Conservation (phyloP, 2,329 filamentous ascomycete species). For the Saccharata proteae region DNA sequence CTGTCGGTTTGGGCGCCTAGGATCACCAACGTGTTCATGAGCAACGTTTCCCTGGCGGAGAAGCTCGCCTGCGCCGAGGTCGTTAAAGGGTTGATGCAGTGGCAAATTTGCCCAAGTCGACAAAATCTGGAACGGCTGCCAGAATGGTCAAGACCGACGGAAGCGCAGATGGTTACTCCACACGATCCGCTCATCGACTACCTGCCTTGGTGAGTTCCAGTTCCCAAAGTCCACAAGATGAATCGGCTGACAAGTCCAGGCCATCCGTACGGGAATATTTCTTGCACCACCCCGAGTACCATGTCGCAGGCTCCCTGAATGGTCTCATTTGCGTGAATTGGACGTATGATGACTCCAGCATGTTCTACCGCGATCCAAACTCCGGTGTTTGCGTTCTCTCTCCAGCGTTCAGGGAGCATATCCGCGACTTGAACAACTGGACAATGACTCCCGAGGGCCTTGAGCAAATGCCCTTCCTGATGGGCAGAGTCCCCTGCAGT, state of each 20-base stretch:
- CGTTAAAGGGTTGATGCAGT: slow-evolving; percentile 5
- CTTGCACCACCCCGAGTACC: slow-evolving; percentile 7
- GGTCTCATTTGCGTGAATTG: slow-evolving; percentile 5
- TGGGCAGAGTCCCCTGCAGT: slow-evolving; percentile 4
- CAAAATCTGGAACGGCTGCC: slow-evolving; percentile 7
- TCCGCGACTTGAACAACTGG: slow-evolving; percentile 18
- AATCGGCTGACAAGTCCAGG: slow-evolving; percentile 4
- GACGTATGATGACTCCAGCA: slow-evolving; percentile 6
- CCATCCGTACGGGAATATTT: slow-evolving; percentile 8
- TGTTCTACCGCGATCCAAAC: slow-evolving; percentile 5
- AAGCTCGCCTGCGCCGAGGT: slow-evolving; percentile 6
- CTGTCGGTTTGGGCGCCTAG: slow-evolving; percentile 5
- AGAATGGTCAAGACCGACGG: slow-evolving; percentile 6
- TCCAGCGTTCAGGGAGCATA: slow-evolving; percentile 14
- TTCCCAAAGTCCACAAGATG: not conserved
- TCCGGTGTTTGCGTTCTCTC: slow-evolving; percentile 5
- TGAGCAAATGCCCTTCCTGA: slow-evolving; percentile 13
- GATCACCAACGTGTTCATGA: slow-evolving; percentile 6
- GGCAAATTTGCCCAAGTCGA: slow-evolving; percentile 8
- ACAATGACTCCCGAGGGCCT: slow-evolving; percentile 13
- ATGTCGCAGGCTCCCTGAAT: slow-evolving; percentile 4
- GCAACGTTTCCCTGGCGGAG: slow-evolving; percentile 1
- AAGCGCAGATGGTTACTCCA: slow-evolving; percentile 8
- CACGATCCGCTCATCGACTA: slow-evolving; percentile 8
- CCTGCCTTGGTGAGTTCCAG: slow-evolving; percentile 5